A percentile compares a stretch with the other conserved stretches of the same genome.
Conservation (phyloP, 208 protist genomes). For the Acanthamoeba royreba region DNA sequence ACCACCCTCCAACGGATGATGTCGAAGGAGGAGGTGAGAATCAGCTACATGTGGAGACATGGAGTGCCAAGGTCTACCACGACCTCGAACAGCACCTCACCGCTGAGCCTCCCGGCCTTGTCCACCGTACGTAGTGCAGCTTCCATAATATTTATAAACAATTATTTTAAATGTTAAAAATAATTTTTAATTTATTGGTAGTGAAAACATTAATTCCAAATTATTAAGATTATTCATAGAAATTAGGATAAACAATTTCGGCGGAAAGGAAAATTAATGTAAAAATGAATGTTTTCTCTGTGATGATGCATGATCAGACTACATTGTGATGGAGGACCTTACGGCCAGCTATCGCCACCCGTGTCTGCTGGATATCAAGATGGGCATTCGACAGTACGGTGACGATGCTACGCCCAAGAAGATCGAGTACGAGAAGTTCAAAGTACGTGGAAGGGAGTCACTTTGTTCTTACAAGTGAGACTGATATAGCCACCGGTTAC, state of each 20-base stretch:
- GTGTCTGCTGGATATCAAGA: not conserved
- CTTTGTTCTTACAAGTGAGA: not conserved
- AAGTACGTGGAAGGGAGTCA: not conserved
- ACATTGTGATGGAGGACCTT: slow-evolving; percentile 11
- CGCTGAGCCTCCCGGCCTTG: not conserved
- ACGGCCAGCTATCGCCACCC: not conserved
- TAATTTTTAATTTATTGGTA: not conserved
- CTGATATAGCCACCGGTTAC: not conserved
- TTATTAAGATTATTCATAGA: no score
- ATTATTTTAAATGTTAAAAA: not conserved
- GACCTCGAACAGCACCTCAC: not conserved
- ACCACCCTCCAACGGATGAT: not conserved
- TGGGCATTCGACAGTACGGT: not conserved
- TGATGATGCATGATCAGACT: not conserved
- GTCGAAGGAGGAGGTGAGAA: not conserved
- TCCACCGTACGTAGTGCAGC: not conserved
- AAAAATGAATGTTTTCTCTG: no score
- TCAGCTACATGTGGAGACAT: not conserved
- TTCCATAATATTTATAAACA: not conserved
- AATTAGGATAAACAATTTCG: no score
- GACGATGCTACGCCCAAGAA: not conserved
- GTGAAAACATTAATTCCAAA: no score
- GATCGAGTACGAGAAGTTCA: slow-evolving; percentile 9
- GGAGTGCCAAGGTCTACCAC: slow-evolving; percentile 11
- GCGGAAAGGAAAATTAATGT: no score